phyloP scores from a whole-genome alignment of 2,329 filamentous ascomycete species.

The Neospermospora avenae region DNA sequence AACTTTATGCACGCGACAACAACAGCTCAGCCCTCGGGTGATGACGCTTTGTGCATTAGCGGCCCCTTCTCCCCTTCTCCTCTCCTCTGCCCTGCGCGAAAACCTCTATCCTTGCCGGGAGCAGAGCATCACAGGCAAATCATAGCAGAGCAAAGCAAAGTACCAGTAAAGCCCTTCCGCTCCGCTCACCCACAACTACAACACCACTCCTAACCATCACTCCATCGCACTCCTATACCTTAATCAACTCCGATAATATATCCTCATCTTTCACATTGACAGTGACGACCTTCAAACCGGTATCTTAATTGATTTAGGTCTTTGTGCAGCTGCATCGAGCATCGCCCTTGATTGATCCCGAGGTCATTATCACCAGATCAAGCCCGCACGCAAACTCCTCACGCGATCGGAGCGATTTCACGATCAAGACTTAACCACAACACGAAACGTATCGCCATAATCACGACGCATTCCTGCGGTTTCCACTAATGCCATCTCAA shows the following conservation, averaged over 20 bases:
- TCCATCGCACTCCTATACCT: background rate
- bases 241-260: background rate
- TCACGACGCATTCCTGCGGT: background rate
- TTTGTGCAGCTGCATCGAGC: background rate
- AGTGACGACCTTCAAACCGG: constrained; percentile 9
- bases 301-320: constrained; percentile 27
- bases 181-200: constrained; percentile 1
- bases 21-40: background rate
- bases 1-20: constrained; percentile 1
- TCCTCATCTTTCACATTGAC: background rate
- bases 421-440: background rate
- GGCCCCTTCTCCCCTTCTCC: too few relatives aligned
- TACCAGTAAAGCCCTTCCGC: too few relatives aligned
- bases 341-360: constrained; percentile 1
- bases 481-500: constrained; percentile 31
- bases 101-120: background rate
- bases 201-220: background rate
- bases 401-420: constrained; percentile 20
- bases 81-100: background rate
- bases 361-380: constrained; percentile 23
- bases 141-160: background rate
- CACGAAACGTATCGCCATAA: background rate
- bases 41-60: constrained; percentile 5
- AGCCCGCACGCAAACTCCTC: constrained; percentile 17
- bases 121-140: background rate